phyloP scores from a whole-genome alignment of 2,329 filamentous ascomycete species.

The Meredithiella fracta region DNA sequence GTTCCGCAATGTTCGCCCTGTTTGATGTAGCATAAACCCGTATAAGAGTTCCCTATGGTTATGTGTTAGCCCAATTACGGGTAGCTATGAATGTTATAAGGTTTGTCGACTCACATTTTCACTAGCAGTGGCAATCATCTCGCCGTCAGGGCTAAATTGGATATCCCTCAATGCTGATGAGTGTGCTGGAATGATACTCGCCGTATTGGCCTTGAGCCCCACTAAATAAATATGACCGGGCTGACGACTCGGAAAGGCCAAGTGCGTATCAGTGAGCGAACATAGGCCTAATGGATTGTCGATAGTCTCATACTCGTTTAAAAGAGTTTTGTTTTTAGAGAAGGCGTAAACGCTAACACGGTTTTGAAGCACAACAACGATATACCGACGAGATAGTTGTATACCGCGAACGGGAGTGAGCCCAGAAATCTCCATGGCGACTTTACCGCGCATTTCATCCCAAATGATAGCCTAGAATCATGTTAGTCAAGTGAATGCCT shows the following conservation, averaged over 20 bases:
- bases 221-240: slow-evolving; percentile 80
- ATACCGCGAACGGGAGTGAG: slow-evolving; percentile 67
- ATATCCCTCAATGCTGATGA: slow-evolving; percentile 63
- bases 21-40: slow-evolving; percentile 69
- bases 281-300: slow-evolving; percentile 72
- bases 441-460: slow-evolving; percentile 67
- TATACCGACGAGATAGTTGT: slow-evolving; percentile 55
- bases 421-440: slow-evolving; percentile 62
- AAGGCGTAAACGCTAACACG: slow-evolving; percentile 70
- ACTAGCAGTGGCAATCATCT: slow-evolving; percentile 75
- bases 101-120: slow-evolving; percentile 34
- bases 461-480: slow-evolving; percentile 57
- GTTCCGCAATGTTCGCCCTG: slow-evolving; percentile 65
- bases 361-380: slow-evolving; percentile 69
- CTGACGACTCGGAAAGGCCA: slow-evolving; percentile 78
- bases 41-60: slow-evolving; percentile 54
- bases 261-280: slow-evolving; percentile 52
- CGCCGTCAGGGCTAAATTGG: slow-evolving; percentile 61
- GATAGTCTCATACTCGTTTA: slow-evolving; percentile 67
- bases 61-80: background rate
- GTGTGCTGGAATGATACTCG: slow-evolving; percentile 89
- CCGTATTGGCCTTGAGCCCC: slow-evolving; percentile 58
- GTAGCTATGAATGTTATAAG: background rate
- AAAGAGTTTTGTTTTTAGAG: slow-evolving; percentile 50
- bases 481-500: background rate